These are phyloP conservation scores for Penicillium sp. DNA, from an alignment of 2,329 filamentous ascomycete genomes.

Conservation along the genomic window DNA sequence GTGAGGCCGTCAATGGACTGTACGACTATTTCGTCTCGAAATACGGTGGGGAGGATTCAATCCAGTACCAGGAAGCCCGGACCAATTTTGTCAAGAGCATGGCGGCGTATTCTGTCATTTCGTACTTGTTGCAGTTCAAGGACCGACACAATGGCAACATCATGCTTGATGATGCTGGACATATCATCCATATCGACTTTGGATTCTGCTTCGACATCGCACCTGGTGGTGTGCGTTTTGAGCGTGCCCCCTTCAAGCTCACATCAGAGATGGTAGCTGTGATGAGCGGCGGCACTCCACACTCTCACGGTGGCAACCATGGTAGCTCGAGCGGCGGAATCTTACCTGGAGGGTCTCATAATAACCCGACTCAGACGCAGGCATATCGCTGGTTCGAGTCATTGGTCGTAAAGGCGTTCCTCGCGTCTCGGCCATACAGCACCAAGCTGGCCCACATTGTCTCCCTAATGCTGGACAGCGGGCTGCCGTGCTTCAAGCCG, in stretches of 20 bases:
- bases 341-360: slow-evolving; percentile 36
- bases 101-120: slow-evolving; percentile 97
- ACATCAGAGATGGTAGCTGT: slow-evolving; percentile 98
- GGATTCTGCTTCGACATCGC: slow-evolving; percentile 99
- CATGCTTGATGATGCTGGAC: slow-evolving; percentile 97
- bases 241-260: slow-evolving; percentile 97
- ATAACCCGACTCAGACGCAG: slow-evolving; percentile 71
- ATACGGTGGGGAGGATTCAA: slow-evolving; percentile 94
- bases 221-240: slow-evolving; percentile 94
- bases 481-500: slow-evolving; percentile 96
- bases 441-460: slow-evolving; percentile 91
- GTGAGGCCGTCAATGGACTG: slow-evolving; percentile 95
- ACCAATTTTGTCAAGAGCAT: slow-evolving; percentile 99
- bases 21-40: slow-evolving; percentile 99
- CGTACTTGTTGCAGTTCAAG: slow-evolving; percentile 97
- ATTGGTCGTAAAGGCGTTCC: slow-evolving; percentile 91
- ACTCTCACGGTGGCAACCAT: slow-evolving; percentile 33
- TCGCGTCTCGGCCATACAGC: slow-evolving; percentile 82
- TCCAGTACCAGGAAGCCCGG: slow-evolving; percentile 91
- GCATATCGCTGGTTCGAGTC: slow-evolving; percentile 96
- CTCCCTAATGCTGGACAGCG: slow-evolving; percentile 92
- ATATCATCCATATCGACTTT: slow-evolving; percentile 98
- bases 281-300: slow-evolving; percentile 81
- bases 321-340: slow-evolving; percentile 32
- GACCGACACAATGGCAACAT: slow-evolving; percentile 99